Percentiles rank a stretch among this genome's conserved stretches.
Evolutionary conservation across 371 early-diverging fungal genomes (phyloP).

Genomic region (Mortierella sp.): DNA sequence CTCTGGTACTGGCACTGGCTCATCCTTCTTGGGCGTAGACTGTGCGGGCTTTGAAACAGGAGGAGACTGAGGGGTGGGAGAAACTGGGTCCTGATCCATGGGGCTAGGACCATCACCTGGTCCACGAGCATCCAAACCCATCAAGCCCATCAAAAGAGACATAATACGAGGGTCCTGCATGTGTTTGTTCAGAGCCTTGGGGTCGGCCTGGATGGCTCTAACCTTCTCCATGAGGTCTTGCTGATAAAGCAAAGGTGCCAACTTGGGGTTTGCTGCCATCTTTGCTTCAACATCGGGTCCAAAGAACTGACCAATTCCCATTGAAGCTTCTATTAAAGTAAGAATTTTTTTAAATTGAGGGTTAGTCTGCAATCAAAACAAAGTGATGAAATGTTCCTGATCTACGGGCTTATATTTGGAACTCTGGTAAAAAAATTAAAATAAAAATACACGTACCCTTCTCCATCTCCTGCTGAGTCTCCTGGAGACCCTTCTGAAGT

Average conservation of each 20-base stretch:
- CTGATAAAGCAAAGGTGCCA: constrained; percentile 74
- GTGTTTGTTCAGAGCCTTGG: constrained; percentile 62
- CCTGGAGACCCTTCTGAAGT: constrained; percentile 77
- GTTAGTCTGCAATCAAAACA: neutral
- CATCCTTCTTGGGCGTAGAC: constrained; percentile 60
- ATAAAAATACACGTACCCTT: constrained; percentile 37
- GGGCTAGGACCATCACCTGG: constrained; percentile 41
- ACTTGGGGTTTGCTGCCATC: constrained; percentile 85
- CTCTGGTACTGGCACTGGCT: constrained; percentile 81
- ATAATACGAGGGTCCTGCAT: constrained; percentile 81
- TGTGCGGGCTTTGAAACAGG: constrained; percentile 32
- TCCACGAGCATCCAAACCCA: constrained; percentile 77
- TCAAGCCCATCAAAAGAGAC: constrained; percentile 75
- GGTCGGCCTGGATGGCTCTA: constrained; percentile 74
- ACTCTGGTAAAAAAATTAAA: no score
- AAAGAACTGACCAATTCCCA: constrained; percentile 64
- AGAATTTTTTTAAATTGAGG: neutral
- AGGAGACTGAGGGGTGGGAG: constrained; percentile 23
- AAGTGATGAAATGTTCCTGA: no score
- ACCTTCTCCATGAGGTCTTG: constrained; percentile 80
- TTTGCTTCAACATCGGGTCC: constrained; percentile 76
- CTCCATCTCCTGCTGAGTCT: constrained; percentile 69
- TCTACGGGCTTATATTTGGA: neutral
- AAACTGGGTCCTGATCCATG: constrained; percentile 49
- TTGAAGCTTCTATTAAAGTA: constrained; percentile 55